phyloP scores from a whole-genome alignment of 306 rosid species.

The Medicago truncatula region DNA sequence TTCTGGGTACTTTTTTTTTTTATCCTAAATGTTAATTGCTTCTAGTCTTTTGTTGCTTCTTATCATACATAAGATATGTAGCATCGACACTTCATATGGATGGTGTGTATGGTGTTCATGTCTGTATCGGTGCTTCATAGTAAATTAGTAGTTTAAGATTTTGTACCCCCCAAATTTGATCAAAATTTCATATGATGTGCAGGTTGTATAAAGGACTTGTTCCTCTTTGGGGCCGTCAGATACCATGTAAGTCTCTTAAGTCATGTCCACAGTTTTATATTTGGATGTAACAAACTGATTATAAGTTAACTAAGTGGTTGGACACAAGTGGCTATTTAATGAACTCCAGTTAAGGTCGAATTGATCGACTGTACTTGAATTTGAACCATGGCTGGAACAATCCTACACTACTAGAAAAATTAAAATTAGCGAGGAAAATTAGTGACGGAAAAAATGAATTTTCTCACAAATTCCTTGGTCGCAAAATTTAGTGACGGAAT shows the following conservation, averaged over 20 bases:
- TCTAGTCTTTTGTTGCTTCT: not conserved
- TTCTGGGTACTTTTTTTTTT: conserved; percentile 51
- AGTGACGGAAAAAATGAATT: no score
- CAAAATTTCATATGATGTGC: conserved; percentile 33
- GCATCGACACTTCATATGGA: not conserved
- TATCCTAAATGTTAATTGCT: not conserved
- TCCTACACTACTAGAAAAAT: no score
- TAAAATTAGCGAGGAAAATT: no score
- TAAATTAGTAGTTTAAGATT: not conserved
- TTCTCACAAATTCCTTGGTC: no score
- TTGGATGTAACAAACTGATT: not conserved
- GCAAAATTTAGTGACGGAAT: no score
- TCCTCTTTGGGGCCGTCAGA: conserved; percentile 96
- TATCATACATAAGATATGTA: not conserved
- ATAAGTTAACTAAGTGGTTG: not conserved
- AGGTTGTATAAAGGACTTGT: conserved; percentile 83
- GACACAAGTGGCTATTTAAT: not conserved
- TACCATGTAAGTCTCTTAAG: conserved; percentile 71
- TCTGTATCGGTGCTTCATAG: not conserved
- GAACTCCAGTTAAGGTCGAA: not conserved
- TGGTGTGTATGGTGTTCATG: not conserved
- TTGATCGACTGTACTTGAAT: not conserved
- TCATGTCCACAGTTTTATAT: not conserved
- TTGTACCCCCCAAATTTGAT: not conserved
- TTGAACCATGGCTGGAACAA: not conserved